Evolutionary conservation across 257 asterid genomes (phyloP), one percentile per base, ranked within the genome.

Genomic region (Galeopsis tetrahit): DNA sequence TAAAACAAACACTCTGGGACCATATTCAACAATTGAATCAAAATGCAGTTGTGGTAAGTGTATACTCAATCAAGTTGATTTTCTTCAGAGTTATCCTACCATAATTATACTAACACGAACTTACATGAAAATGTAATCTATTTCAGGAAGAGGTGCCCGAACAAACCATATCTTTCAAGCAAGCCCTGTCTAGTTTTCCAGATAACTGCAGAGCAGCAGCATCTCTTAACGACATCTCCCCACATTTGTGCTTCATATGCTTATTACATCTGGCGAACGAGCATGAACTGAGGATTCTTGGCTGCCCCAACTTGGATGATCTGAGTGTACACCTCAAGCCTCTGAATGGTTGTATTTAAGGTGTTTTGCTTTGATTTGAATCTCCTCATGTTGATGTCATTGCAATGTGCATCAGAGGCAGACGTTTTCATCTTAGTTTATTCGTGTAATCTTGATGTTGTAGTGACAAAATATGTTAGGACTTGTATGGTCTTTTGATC

Each of bases 201-300:
- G 81, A 73, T 31, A 83, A 73, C 57, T 87, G 96, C 82, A 75
- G 67, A 70, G 96, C 92, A 33, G 89, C 96, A 42, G 74, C 87
- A 63, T 88, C 94, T 40, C 49, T 78, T 13, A 69, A 53, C 17
- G 96, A 90, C 61, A 87, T 92, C 52, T 95, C 99, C 10, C 90
- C 98, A 1, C 99, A 95, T 78, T 42, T 95, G 80, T 95, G 96
- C 83, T 95, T 92, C 82, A 95, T 95, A 81, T 95, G 99, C 84
- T 73, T 92, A n/a, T 71, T 95, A 80, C 99, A 95, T 83, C 83
- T 95, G 69, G 99, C 99, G 1, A 95, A 95, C 42, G 99, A 95
- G 83, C 97, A 95, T 43, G 97, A 86, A 31, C 56, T 95, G 66
- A 71, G 65, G 64, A 92, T 95, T 40, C 78, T 77, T 48, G 96